A percentile compares a stretch with the other conserved stretches of the same genome.
phyloP scores from a whole-genome alignment of 2,329 filamentous ascomycete genomes.

The Knufia fluminis region DNA sequence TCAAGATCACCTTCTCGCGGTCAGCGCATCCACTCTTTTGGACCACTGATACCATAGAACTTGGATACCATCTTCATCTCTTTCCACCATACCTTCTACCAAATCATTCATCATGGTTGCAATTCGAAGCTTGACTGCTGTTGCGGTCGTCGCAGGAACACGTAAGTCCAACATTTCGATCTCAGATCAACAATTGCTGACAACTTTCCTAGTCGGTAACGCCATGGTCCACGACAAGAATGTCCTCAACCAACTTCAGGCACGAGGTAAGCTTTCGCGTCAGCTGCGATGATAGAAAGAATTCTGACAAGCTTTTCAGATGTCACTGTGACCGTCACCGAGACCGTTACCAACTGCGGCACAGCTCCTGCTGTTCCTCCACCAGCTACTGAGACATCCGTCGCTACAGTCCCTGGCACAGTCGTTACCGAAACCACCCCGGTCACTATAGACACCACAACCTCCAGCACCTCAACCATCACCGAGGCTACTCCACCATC shows the following conservation, averaged over 20 bases:
- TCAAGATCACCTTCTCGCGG: slow-evolving; percentile 11
- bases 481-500: background rate
- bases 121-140: slow-evolving; percentile 6
- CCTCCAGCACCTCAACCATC: slow-evolving; percentile 4
- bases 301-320: slow-evolving; percentile 10
- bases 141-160: slow-evolving; percentile 8
- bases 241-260: slow-evolving; percentile 15
- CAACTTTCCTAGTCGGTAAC: slow-evolving; percentile 9
- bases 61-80: slow-evolving; percentile 21
- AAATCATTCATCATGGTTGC: slow-evolving; percentile 18
- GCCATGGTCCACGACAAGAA: slow-evolving; percentile 12
- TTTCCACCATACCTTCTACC: slow-evolving; percentile 12
- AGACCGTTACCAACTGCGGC: slow-evolving; percentile 8
- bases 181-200: slow-evolving; percentile 1
- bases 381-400: slow-evolving; percentile 1
- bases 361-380: slow-evolving; percentile 6
- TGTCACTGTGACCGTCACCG: slow-evolving; percentile 9
- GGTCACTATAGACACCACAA: slow-evolving; percentile 5
- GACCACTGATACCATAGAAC: slow-evolving; percentile 16
- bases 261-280: slow-evolving; percentile 16
- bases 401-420: background rate
- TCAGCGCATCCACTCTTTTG: slow-evolving; percentile 18
- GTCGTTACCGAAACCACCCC: background rate
- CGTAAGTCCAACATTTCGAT: slow-evolving; percentile 14
- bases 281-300: slow-evolving; percentile 3